A percentile compares a stretch with the other conserved stretches of the same genome.
Conservation (phyloP, 352 stramenopile genomes). For the Phytophthora macrochlamydospora region DNA sequence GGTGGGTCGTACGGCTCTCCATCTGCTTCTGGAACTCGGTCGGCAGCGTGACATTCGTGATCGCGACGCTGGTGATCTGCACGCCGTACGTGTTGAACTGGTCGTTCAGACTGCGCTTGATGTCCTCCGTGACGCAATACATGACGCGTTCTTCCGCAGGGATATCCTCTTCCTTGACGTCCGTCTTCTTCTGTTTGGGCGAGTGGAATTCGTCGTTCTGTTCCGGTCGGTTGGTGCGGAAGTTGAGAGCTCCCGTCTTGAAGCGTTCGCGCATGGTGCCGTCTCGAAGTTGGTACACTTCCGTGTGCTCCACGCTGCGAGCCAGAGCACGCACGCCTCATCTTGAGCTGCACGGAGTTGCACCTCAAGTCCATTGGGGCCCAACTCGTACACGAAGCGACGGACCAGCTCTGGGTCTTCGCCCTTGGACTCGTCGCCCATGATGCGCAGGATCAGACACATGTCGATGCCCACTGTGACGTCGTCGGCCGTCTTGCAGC, state of each 20-base stretch:
- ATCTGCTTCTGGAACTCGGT: slow-evolving; percentile 71
- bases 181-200: slow-evolving; percentile 5
- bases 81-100: slow-evolving; percentile 83
- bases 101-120: slow-evolving; percentile 74
- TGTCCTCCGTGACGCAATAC: slow-evolving; percentile 75
- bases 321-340: slow-evolving; percentile 83
- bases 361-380: slow-evolving; percentile 80
- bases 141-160: slow-evolving; percentile 19
- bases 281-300: slow-evolving; percentile 86
- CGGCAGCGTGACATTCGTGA: slow-evolving; percentile 77
- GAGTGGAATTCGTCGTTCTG: slow-evolving; percentile 18
- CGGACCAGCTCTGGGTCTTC: slow-evolving; percentile 88
- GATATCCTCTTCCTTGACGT: slow-evolving; percentile 8
- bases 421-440: slow-evolving; percentile 80
- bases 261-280: slow-evolving; percentile 75
- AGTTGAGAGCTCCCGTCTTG: slow-evolving; percentile 44
- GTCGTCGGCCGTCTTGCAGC: slow-evolving; percentile 90
- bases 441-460: slow-evolving; percentile 89
- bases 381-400: slow-evolving; percentile 91
- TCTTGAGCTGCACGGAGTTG: slow-evolving; percentile 85
- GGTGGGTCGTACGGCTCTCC: slow-evolving; percentile 68
- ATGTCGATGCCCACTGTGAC: slow-evolving; percentile 90
- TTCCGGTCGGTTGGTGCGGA: slow-evolving; percentile 15
- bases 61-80: slow-evolving; percentile 74
- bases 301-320: slow-evolving; percentile 85